Conservation (phyloP, 2,329 filamentous ascomycete genomes). For the Neobulgaria alba region DNA sequence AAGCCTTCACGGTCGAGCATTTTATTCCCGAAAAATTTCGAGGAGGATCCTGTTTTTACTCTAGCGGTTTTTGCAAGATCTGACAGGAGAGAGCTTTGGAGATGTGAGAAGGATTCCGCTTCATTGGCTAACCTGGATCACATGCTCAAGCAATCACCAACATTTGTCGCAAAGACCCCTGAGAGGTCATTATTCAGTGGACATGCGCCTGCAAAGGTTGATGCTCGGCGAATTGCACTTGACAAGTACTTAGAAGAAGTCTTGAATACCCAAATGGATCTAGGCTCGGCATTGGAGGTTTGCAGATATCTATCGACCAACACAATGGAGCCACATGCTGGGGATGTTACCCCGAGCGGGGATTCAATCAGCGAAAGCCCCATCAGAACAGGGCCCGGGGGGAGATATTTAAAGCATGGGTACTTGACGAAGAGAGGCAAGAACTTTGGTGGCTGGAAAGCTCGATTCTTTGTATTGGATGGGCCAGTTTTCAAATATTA, state of each 20-base stretch:
- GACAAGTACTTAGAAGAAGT: slow-evolving; percentile 81
- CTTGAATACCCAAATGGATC: slow-evolving; percentile 74
- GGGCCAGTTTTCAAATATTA: slow-evolving; percentile 77
- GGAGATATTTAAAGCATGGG: slow-evolving; percentile 68
- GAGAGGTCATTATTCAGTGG: slow-evolving; percentile 83
- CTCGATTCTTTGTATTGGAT: slow-evolving; percentile 62
- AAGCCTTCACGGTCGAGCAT: slow-evolving; percentile 83
- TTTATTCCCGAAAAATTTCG: slow-evolving; percentile 67
- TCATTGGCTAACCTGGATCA: slow-evolving; percentile 78
- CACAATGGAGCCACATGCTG: slow-evolving; percentile 51
- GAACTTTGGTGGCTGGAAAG: slow-evolving; percentile 99
- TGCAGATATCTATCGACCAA: slow-evolving; percentile 78
- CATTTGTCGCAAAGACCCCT: slow-evolving; percentile 68
- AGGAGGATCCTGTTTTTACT: slow-evolving; percentile 92
- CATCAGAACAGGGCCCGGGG: slow-evolving; percentile 47
- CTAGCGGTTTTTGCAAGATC: slow-evolving; percentile 75
- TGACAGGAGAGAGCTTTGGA: slow-evolving; percentile 75
- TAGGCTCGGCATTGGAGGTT: slow-evolving; percentile 65
- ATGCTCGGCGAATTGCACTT: slow-evolving; percentile 72
- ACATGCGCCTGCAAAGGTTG: slow-evolving; percentile 87
- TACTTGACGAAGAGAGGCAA: slow-evolving; percentile 96
- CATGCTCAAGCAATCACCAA: slow-evolving; percentile 64
- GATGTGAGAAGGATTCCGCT: slow-evolving; percentile 82
- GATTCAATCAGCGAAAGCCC: slow-evolving; percentile 33
- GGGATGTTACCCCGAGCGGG: slow-evolving; percentile 40